Evolutionary conservation across 352 stramenopile genomes (phyloP).

Genomic region (Phytophthora chlamydospora): DNA sequence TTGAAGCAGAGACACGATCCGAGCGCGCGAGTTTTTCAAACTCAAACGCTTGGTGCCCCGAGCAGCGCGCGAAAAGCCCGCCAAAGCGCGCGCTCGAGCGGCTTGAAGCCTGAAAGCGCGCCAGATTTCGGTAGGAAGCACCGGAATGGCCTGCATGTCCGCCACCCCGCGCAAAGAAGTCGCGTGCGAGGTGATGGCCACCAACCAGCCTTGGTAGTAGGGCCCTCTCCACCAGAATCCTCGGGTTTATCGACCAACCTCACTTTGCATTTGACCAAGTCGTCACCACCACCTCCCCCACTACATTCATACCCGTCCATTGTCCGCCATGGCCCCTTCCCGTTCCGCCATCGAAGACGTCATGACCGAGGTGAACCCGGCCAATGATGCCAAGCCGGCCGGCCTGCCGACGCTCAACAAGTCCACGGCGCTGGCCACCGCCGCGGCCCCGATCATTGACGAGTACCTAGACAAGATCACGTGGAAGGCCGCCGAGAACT

Average conservation of each 20-base stretch:
- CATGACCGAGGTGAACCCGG: conserved; percentile 16
- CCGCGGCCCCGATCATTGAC: conserved; percentile 27
- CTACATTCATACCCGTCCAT: neutral
- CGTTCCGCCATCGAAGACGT: conserved; percentile 20
- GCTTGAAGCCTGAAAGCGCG: conserved; percentile 15
- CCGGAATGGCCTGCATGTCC: conserved; percentile 19
- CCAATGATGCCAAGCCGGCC: conserved; percentile 7
- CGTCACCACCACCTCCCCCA: conserved; percentile 1
- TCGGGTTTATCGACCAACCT: conserved; percentile 3
- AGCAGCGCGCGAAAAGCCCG: conserved; percentile 6
- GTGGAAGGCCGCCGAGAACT: conserved; percentile 40
- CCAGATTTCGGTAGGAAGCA: conserved; percentile 13
- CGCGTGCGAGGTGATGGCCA: conserved; percentile 1
- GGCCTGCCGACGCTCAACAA: conserved; percentile 27
- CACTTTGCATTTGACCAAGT: conserved; percentile 25
- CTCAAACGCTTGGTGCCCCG: conserved; percentile 1
- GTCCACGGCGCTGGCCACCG: conserved; percentile 21
- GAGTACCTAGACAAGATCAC: conserved; percentile 42
- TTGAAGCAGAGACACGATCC: conserved; percentile 32
- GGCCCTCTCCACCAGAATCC: conserved; percentile 1
- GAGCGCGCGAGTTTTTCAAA: conserved; percentile 17
- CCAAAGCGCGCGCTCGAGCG: neutral
- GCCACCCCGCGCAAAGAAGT: conserved; percentile 28
- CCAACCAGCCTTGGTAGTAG: neutral
- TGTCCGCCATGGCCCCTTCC: conserved; percentile 22